Base-by-base conservation (phyloP, 352 stramenopile species). In the Albugo candida region DNA sequence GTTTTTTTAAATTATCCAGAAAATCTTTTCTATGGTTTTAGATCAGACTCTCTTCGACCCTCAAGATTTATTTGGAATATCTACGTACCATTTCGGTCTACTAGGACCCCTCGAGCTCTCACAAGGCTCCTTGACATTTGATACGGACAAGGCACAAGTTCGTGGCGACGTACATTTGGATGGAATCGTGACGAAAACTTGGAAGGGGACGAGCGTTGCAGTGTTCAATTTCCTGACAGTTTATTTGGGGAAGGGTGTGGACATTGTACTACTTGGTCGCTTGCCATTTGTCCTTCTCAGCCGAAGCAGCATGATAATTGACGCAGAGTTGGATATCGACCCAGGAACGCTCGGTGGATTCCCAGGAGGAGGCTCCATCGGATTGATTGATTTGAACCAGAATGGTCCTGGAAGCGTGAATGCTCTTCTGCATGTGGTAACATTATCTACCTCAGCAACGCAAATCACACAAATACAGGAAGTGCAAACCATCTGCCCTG, bases 171-270 rank as follows among this genome's bases (percentile, higher is more conserved):
- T 84, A 20, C 59, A 56, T 1, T 38, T 84, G 11, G 54, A 69
- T 16, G 77, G 77, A 6, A 56, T 72, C 42, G 47, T 97, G 10
- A 51, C 65, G 0, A 64, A 59, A 38, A 94, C 77, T 5, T 54
- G 38, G 0, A 63, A 71, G 38, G 83, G 81, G 1, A 96, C 85
- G 1, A 75, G 86, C 13, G 85, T 97, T 49, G 91, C 89, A 0
- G 59, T 97, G 1, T 98, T 96, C 65, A 94, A 94, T 48, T 98
- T 97, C 54, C 85, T 97, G 60, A 93, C 70, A 8, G 79, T 98
- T 20, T 88, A 89, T 55, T 65, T 98, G 24, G 71, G 70, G 13
- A 48, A 53, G 16, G 63, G 81, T 36, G 86, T 97, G 0, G 64
- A 61, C 12, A 65, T 98, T 5, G 70, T 70, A 8, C 64, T 97